These are phyloP conservation scores for Schizophyllum commune DNA, from an alignment of 1,284 basidiomycete genomes.

Conservation along the genomic window DNA sequence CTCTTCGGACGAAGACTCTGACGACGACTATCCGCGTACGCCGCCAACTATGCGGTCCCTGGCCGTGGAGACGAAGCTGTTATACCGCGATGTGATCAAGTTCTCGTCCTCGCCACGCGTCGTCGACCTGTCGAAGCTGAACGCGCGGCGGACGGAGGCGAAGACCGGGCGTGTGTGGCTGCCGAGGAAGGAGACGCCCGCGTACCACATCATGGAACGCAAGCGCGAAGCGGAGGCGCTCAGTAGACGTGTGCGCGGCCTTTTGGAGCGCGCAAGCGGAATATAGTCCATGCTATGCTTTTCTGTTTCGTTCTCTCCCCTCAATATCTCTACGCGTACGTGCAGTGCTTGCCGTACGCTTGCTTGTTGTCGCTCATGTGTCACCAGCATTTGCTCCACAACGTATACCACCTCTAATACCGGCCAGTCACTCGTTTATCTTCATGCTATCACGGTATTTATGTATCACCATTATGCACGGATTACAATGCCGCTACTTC, in stretches of 20 bases:
- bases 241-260: constrained; percentile 57
- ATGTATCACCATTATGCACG: background rate
- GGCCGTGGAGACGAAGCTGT: constrained; percentile 70
- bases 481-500: background rate
- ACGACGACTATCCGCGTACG: constrained; percentile 34
- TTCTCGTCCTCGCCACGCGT: constrained; percentile 76
- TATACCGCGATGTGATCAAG: constrained; percentile 77
- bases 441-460: background rate
- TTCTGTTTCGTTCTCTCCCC: background rate
- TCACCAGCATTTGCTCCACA: background rate
- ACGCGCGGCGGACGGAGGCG: constrained; percentile 39
- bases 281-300: background rate
- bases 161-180: constrained; percentile 51
- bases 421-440: background rate
- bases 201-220: constrained; percentile 71
- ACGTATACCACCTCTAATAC: background rate
- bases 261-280: constrained; percentile 53
- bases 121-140: constrained; percentile 69
- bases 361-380: background rate
- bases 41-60: constrained; percentile 59
- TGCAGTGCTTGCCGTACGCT: background rate
- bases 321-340: no score
- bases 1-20: constrained; percentile 53
- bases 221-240: constrained; percentile 67
- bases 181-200: constrained; percentile 69